Evolutionary conservation across 192 early-diverging fungal genomes (phyloP).

Genomic region (Rhizoclosmatium sp.): DNA sequence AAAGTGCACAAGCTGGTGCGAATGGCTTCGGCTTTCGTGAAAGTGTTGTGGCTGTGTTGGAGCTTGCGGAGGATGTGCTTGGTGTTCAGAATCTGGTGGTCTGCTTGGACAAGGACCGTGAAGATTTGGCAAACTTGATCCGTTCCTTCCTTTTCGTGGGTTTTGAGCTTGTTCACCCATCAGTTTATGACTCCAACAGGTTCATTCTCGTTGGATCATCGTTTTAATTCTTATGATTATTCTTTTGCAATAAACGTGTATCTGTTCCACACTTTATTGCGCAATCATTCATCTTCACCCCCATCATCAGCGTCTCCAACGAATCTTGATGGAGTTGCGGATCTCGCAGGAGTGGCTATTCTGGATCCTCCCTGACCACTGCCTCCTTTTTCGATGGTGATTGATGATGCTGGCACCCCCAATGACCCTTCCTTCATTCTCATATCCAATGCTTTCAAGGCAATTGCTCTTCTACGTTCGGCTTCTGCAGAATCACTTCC

Average conservation of each 20-base stretch:
- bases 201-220: constrained; percentile 40
- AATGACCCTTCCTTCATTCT: constrained; percentile 21
- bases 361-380: too few species aligned
- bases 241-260: not conserved
- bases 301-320: too few species aligned
- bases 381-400: too few species aligned
- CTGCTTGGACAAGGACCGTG: constrained; percentile 37
- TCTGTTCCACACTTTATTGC: too few species aligned
- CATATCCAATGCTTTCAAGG: constrained; percentile 36
- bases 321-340: too few species aligned
- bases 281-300: too few species aligned
- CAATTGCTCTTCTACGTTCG: constrained; percentile 39
- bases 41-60: constrained; percentile 42
- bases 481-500: constrained; percentile 36
- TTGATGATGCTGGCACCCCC: not conserved
- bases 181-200: constrained; percentile 32
- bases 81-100: constrained; percentile 30
- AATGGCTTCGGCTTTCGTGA: constrained; percentile 40
- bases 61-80: constrained; percentile 44
- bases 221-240: constrained; percentile 18
- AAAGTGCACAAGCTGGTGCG: not conserved
- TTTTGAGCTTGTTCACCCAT: constrained; percentile 44
- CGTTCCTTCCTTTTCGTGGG: constrained; percentile 46
- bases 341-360: too few species aligned
- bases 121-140: constrained; percentile 36